Conservation (phyloP, 345 rosid genomes). For the Jatropha curcas region DNA sequence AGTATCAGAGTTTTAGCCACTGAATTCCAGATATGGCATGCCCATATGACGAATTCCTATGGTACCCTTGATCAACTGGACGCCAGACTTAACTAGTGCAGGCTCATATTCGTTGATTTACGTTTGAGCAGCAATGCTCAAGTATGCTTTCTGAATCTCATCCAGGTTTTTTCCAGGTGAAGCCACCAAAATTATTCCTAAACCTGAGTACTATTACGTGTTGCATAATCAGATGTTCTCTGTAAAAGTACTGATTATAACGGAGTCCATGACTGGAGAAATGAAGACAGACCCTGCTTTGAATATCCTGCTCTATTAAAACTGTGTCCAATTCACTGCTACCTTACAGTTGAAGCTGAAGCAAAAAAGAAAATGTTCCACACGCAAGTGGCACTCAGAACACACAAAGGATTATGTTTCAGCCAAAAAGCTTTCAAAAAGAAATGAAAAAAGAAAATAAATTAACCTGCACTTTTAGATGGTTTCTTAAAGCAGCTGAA, state of each 20-base stretch:
- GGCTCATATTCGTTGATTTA: slow-evolving; percentile 62
- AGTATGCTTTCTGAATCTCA: slow-evolving; percentile 56
- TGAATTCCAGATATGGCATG: slow-evolving; percentile 46
- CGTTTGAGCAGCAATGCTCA: slow-evolving; percentile 68
- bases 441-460: slow-evolving; percentile 28
- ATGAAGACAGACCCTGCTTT: slow-evolving; percentile 47
- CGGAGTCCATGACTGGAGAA: slow-evolving; percentile 52
- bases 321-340: slow-evolving; percentile 42
- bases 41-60: slow-evolving; percentile 57
- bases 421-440: slow-evolving; percentile 8
- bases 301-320: slow-evolving; percentile 47
- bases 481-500: slow-evolving; percentile 38
- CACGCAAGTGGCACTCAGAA: background rate
- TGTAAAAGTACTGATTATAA: slow-evolving; percentile 55
- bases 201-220: slow-evolving; percentile 36
- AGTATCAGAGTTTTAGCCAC: slow-evolving; percentile 48
- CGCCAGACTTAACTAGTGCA: slow-evolving; percentile 48
- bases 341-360: slow-evolving; percentile 48
- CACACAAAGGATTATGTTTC: background rate
- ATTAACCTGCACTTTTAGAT: slow-evolving; percentile 55
- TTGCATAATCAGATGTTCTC: slow-evolving; percentile 41
- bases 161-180: slow-evolving; percentile 48
- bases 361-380: slow-evolving; percentile 12
- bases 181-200: slow-evolving; percentile 48
- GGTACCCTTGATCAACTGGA: slow-evolving; percentile 48